These are phyloP conservation scores for Talaromyces marneffei DNA, from an alignment of 2,329 filamentous ascomycete species.

Conservation along the genomic window DNA sequence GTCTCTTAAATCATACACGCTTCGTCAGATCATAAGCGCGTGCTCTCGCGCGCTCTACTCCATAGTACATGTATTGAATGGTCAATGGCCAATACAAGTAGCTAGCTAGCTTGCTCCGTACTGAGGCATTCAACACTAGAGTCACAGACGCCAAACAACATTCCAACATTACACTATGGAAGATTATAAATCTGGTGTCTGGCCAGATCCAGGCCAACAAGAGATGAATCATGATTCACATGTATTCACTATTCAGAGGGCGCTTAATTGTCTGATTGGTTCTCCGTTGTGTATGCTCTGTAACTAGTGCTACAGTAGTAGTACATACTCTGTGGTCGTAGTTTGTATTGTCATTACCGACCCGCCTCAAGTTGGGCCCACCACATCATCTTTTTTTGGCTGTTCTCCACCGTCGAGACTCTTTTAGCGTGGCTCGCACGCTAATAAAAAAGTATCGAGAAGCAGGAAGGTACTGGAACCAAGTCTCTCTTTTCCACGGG, in stretches of 20 bases:
- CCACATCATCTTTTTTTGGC: not conserved
- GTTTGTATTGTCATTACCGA: not conserved
- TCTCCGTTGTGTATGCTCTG: not conserved
- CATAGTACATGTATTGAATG: too few relatives aligned
- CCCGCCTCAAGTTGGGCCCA: not conserved
- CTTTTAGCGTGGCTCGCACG: not conserved
- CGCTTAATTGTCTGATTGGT: not conserved
- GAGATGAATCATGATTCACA: not conserved
- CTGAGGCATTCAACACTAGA: too few relatives aligned
- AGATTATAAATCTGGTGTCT: not conserved
- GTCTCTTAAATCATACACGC: not conserved
- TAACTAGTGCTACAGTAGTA: too few relatives aligned
- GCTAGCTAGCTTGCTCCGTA: too few relatives aligned
- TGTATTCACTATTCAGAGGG: not conserved
- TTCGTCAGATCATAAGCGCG: not conserved
- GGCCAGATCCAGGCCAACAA: not conserved
- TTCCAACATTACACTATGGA: not conserved
- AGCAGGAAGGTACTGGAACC: constrained; percentile 1
- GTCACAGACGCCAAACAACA: too few relatives aligned
- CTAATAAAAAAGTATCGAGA: not conserved
- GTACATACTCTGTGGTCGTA: not conserved
- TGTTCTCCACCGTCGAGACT: not conserved
- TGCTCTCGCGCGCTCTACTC: too few relatives aligned
- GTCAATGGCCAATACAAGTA: too few relatives aligned
- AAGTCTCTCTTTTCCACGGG: constrained; percentile 1